Evolutionary conservation across 306 rosid species (phyloP).

Genomic region (Cicer judaicum): DNA sequence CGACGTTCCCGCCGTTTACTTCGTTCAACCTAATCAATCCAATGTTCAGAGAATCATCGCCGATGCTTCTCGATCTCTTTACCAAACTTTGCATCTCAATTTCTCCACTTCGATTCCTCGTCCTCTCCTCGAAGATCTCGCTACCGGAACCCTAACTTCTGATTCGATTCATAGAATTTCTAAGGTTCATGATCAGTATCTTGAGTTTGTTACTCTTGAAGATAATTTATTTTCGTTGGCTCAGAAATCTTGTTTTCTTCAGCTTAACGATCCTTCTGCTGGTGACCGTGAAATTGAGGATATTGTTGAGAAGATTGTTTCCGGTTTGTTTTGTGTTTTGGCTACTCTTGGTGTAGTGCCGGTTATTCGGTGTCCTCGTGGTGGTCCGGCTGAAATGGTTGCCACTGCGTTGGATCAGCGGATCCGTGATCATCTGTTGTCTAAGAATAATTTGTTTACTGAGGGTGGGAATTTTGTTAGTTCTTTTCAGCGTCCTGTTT

Average conservation of each 20-base stretch:
- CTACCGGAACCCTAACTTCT: conserved; percentile 72
- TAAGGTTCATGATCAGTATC: conserved; percentile 94
- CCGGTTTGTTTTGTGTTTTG: conserved; percentile 82
- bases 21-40: conserved; percentile 71
- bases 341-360: conserved; percentile 91
- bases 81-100: conserved; percentile 77
- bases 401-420: conserved; percentile 90
- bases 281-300: conserved; percentile 96
- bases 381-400: conserved; percentile 98
- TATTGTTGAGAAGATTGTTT: conserved; percentile 74
- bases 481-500: conserved; percentile 88
- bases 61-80: conserved; percentile 73
- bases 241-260: conserved; percentile 72
- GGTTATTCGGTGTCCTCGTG: conserved; percentile 77
- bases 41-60: conserved; percentile 77
- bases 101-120: conserved; percentile 89
- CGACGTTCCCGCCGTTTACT: conserved; percentile 92
- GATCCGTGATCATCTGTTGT: conserved; percentile 85
- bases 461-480: conserved; percentile 75
- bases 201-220: conserved; percentile 88
- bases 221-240: conserved; percentile 86
- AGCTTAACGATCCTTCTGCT: conserved; percentile 89
- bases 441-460: conserved; percentile 80
- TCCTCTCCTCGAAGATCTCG: conserved; percentile 89
- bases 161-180: conserved; percentile 76